A percentile compares a stretch with the other conserved stretches of the same genome.
Conservation (phyloP, 371 early-diverging fungal species). For the Conidiobolus incongruus region DNA sequence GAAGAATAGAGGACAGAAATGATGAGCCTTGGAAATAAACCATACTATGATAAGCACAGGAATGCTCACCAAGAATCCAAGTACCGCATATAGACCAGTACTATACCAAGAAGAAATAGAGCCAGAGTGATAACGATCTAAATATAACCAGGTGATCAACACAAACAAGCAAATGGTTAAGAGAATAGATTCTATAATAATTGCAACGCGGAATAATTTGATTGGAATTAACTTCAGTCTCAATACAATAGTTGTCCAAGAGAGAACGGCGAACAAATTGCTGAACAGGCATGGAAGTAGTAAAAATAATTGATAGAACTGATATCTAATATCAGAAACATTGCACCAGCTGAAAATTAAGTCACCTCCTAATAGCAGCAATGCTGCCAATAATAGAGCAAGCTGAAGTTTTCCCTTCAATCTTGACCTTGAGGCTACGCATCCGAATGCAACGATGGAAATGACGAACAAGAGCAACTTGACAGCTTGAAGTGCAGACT, state of each 20-base stretch:
- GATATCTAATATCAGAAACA: neutral
- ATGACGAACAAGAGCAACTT: neutral
- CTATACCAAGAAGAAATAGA: neutral
- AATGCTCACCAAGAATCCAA: slow-evolving; percentile 5
- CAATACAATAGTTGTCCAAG: neutral
- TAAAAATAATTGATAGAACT: neutral
- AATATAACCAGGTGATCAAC: neutral
- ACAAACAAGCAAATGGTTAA: neutral
- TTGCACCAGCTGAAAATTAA: neutral
- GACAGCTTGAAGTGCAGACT: neutral
- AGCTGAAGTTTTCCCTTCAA: neutral
- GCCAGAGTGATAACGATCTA: neutral
- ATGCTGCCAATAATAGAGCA: neutral
- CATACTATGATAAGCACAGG: neutral
- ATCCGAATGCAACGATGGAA: neutral
- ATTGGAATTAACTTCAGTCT: slow-evolving; percentile 3
- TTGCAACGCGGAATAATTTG: slow-evolving; percentile 9
- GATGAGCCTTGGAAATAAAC: neutral
- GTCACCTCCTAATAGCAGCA: slow-evolving; percentile 1
- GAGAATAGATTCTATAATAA: slow-evolving; percentile 6
- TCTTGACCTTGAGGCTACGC: neutral
- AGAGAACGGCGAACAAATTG: neutral
- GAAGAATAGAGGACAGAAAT: slow-evolving; percentile 2
- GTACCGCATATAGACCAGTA: neutral
- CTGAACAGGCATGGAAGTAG: neutral